phyloP scores from a whole-genome alignment of 2,329 filamentous ascomycete species.

The Xylariomycetidae sp. region DNA sequence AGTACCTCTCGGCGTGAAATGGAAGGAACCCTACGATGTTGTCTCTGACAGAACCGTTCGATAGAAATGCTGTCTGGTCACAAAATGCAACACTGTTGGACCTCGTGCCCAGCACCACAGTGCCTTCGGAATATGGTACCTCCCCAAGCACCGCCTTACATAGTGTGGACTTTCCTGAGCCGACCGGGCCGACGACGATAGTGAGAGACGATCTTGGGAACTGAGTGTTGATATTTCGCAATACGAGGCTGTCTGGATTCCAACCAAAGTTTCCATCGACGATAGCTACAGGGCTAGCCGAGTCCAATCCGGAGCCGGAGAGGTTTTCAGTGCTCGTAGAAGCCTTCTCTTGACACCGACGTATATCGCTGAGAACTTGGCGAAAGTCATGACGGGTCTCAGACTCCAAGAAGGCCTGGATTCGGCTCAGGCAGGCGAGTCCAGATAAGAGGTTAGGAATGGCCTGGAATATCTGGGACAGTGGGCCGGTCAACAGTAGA shows the following conservation, averaged over 20 bases:
- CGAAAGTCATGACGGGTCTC: not conserved
- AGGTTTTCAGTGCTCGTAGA: not conserved
- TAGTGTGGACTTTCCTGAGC: not conserved
- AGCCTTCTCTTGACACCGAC: too few species aligned
- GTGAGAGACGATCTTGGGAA: constrained; percentile 22
- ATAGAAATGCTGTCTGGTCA: not conserved
- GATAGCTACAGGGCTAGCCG: not conserved
- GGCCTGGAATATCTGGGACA: not conserved
- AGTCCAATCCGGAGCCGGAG: too few species aligned
- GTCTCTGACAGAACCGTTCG: not conserved
- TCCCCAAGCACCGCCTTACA: not conserved
- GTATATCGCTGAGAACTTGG: too few species aligned
- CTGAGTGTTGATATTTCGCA: constrained; percentile 23
- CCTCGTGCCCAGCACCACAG: not conserved
- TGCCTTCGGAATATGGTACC: too few species aligned
- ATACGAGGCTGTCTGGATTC: not conserved
- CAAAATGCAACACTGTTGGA: not conserved
- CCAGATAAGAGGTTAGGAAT: too few species aligned
- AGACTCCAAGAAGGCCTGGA: not conserved
- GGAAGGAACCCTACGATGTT: not conserved
- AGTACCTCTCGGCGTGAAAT: not conserved
- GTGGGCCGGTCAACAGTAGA: not conserved
- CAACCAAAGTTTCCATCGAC: not conserved
- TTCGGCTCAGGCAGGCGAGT: too few species aligned
- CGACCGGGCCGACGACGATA: not conserved